These are phyloP conservation scores for Sisymbrium altissimum DNA, from an alignment of 345 rosid genomes.

Conservation along the genomic window DNA sequence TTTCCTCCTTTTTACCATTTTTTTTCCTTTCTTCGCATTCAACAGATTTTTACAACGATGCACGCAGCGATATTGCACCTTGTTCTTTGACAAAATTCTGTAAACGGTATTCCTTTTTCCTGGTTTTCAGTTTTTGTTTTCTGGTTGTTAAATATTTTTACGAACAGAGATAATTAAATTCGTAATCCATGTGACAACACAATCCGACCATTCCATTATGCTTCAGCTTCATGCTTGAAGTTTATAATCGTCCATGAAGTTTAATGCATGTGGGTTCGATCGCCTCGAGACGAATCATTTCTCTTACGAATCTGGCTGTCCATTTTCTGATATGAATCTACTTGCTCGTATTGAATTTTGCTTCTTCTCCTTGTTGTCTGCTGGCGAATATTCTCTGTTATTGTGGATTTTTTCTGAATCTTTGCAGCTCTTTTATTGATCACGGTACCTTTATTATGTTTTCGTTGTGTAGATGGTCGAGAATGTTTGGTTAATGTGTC, in stretches of 20 bases:
- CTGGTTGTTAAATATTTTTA: neutral
- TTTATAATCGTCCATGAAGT: neutral
- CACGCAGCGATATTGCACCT: neutral
- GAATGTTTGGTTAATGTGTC: neutral
- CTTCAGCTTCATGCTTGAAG: slow-evolving; percentile 13
- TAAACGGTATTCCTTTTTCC: slow-evolving; percentile 8
- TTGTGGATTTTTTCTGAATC: neutral
- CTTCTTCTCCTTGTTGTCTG: neutral
- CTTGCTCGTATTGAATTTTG: neutral
- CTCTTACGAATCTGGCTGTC: neutral
- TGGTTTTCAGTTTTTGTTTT: neutral
- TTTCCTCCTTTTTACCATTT: neutral
- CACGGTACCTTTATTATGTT: neutral
- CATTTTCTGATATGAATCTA: too few relatives aligned
- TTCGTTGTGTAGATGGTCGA: neutral
- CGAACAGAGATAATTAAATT: neutral
- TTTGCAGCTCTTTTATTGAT: neutral
- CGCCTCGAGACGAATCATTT: neutral
- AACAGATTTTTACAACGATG: slow-evolving; percentile 5
- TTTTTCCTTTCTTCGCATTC: too few relatives aligned
- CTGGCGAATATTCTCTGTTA: slow-evolving; percentile 7
- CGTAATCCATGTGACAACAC: neutral
- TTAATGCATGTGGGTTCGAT: slow-evolving; percentile 1
- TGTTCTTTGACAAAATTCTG: slow-evolving; percentile 17
- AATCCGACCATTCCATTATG: neutral